Evolutionary conservation across 2,329 filamentous ascomycete genomes (phyloP).

Genomic region (Neonectria coccinea): DNA sequence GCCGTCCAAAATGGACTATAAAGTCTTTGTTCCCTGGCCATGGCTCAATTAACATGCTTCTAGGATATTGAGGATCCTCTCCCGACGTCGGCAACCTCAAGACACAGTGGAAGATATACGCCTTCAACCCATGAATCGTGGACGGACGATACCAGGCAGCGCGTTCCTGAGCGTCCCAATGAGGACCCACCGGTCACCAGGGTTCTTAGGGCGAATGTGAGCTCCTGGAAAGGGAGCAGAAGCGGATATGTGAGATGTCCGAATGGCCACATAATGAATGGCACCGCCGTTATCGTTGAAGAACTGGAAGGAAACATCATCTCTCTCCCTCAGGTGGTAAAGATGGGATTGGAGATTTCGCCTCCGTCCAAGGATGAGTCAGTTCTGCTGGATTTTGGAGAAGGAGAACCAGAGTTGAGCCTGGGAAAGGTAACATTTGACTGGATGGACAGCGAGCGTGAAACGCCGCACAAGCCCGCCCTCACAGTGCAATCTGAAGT

Average conservation of each 20-base stretch:
- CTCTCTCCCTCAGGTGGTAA: neutral
- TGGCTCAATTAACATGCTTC: too few relatives aligned
- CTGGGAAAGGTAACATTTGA: neutral
- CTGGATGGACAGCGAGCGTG: neutral
- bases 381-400: neutral
- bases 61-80: too few relatives aligned
- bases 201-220: neutral
- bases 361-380: neutral
- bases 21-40: too few relatives aligned
- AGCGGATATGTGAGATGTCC: neutral
- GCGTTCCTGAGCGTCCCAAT: neutral
- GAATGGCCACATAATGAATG: neutral
- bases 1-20: too few relatives aligned
- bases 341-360: neutral
- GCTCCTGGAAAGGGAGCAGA: neutral
- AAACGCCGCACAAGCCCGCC: neutral
- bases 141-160: neutral
- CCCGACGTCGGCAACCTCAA: neutral
- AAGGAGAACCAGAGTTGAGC: neutral
- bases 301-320: neutral
- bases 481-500: neutral
- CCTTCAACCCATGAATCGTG: neutral
- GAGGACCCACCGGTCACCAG: neutral
- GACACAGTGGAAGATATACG: neutral
- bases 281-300: neutral